phyloP scores from a whole-genome alignment of 805 yeast species.

The Lipomyces chichibuensis region DNA sequence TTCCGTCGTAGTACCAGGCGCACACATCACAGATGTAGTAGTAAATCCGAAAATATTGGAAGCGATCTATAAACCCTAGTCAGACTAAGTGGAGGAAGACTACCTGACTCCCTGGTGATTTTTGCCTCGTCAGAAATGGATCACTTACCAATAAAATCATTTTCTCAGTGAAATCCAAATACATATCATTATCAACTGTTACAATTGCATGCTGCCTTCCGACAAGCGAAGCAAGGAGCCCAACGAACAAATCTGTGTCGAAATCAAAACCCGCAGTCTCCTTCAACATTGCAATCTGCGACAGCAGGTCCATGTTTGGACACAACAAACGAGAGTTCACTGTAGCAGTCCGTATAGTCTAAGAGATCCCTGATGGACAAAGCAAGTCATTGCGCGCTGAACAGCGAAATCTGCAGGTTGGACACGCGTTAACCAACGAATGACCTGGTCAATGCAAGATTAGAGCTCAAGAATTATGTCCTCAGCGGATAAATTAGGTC shows the following conservation, averaged over 20 bases:
- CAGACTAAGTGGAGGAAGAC: background rate
- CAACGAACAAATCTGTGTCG: slow-evolving; percentile 32
- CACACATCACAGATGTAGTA: slow-evolving; percentile 17
- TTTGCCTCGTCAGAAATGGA: background rate
- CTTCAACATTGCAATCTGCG: slow-evolving; percentile 14
- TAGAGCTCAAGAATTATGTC: background rate
- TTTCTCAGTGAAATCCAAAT: slow-evolving; percentile 24
- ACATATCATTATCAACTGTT: slow-evolving; percentile 22
- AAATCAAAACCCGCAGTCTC: slow-evolving; percentile 25
- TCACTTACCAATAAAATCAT: slow-evolving; percentile 28
- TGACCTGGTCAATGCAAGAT: background rate
- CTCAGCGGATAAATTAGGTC: background rate
- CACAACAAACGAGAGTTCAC: background rate
- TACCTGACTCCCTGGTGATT: no score
- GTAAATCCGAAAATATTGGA: slow-evolving; percentile 31
- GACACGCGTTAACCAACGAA: no score
- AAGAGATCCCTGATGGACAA: background rate
- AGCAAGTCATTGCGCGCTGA: background rate
- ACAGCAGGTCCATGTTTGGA: slow-evolving; percentile 19
- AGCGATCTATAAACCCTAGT: slow-evolving; percentile 19
- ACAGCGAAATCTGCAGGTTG: background rate
- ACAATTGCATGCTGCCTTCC: slow-evolving; percentile 30
- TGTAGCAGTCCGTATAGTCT: background rate
- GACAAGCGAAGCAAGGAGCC: slow-evolving; percentile 25
- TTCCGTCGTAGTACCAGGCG: slow-evolving; percentile 22